Evolutionary conservation across 495 filamentous ascomycete species (phyloP).

Genomic region (Lepidopterella palustris): DNA sequence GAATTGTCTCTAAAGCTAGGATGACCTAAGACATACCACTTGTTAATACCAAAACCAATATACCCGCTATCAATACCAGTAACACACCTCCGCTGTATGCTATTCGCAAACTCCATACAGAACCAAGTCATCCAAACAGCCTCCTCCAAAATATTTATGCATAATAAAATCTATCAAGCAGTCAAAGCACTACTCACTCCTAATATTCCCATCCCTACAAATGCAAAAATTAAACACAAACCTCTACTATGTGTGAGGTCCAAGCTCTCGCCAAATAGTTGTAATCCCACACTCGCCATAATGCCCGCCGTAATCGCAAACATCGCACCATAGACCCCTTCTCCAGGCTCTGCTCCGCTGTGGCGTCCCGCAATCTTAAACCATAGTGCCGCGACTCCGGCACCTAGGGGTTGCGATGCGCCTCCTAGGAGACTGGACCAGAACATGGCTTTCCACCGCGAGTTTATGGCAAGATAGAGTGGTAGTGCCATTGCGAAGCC

Average conservation of each 20-base stretch:
- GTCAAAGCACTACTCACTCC: constrained; percentile 83
- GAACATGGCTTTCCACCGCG: constrained; percentile 68
- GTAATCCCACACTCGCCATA: constrained; percentile 86
- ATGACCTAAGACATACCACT: too few species aligned
- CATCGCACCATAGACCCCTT: constrained; percentile 76
- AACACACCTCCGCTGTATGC: too few species aligned
- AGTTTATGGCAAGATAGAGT: constrained; percentile 77
- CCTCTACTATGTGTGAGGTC: constrained; percentile 71
- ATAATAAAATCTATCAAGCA: too few species aligned
- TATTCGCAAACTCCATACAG: too few species aligned
- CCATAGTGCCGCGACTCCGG: constrained; percentile 76
- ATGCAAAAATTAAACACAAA: constrained; percentile 77
- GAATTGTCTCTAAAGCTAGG: too few species aligned
- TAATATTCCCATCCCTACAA: constrained; percentile 84
- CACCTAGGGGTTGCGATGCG: constrained; percentile 77
- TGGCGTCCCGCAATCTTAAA: constrained; percentile 50
- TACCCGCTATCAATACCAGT: too few species aligned
- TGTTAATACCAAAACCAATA: too few species aligned
- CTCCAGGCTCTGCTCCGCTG: constrained; percentile 45
- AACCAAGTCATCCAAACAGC: too few species aligned
- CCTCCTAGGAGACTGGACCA: constrained; percentile 82
- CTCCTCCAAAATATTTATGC: too few species aligned
- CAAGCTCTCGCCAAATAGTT: constrained; percentile 81
- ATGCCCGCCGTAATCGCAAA: constrained; percentile 81
- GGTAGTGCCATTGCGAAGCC: constrained; percentile 92